Base-by-base conservation (phyloP, 306 rosid genomes). In the Quercus suber region DNA sequence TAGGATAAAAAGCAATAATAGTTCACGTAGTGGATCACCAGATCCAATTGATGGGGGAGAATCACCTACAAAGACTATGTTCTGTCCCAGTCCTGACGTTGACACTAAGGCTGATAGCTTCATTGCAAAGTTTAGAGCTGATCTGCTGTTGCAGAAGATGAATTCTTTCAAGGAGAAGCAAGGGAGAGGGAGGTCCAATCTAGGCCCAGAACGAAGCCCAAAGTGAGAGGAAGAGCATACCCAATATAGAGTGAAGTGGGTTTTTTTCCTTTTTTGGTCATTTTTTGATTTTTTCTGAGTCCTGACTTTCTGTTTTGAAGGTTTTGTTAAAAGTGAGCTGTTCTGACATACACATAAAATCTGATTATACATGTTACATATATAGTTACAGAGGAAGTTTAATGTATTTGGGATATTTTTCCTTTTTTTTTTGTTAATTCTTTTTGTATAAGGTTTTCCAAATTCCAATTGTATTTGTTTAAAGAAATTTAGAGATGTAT, bases 71-170 rank as follows among this genome's bases (percentile, higher is more conserved):
- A 65, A 37, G 19, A 65, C 80, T 4, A 74, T 81, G 83, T 87
- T 81, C 83, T 92, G 94, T 83, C 82, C 87, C 23, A 92, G 88
- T 78, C 97, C 99, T 4, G 94, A 90, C 69, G 92, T 94, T 43
- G 85, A 94, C 83, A 88, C 86, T 72, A 91, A 94, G 82, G 97
- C 99, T 79, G 90, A 82, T 63, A 91, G 77, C 19, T 94, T 94
- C 84, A 94, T 94, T 52, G 85, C 83, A 55, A 89, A 79, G 63
- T 89, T 94, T 85, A 89, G 91, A 78, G 94, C 95, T 23, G 89
- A 90, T 73, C 82, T 94, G 73, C 81, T 76, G 88, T 69, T 87
- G 86, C 97, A 94, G 90, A 89, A 87, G 83, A 87, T 90, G 83
- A 89, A 94, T 31, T 94, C 98, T 37, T 64, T 89, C 77, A 88